These are phyloP conservation scores for Cavenderia fasciculata DNA, from an alignment of 78 protist species.

Conservation along the genomic window DNA sequence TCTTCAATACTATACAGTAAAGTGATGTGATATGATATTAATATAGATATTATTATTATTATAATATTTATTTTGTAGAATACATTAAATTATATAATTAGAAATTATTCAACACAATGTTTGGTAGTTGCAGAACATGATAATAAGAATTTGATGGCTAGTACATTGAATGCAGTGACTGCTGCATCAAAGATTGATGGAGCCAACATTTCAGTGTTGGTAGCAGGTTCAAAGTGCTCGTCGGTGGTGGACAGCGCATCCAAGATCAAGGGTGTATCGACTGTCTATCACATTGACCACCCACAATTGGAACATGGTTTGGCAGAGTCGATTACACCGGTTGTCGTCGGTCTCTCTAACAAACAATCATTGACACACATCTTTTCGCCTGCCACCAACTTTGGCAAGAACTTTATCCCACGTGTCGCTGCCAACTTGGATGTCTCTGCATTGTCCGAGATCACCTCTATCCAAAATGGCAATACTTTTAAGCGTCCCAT, in stretches of 20 bases:
- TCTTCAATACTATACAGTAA: too few relatives aligned
- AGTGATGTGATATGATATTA: too few relatives aligned
- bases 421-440: conserved; percentile 94
- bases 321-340: conserved; percentile 89
- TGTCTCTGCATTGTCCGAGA: conserved; percentile 87
- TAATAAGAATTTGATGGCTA: conserved; percentile 6
- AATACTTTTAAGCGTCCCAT: conserved; percentile 95
- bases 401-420: conserved; percentile 92
- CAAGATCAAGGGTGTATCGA: conserved; percentile 85
- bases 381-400: conserved; percentile 84
- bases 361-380: conserved; percentile 86
- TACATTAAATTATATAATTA: background rate
- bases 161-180: conserved; percentile 72
- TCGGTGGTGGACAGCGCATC: conserved; percentile 65
- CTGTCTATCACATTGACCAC: conserved; percentile 76
- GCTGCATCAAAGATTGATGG: conserved; percentile 67
- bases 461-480: conserved; percentile 78
- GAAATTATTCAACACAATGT: conserved; percentile 16
- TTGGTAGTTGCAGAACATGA: conserved; percentile 81
- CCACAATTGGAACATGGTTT: conserved; percentile 59
- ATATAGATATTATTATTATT: too few relatives aligned
- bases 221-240: conserved; percentile 44
- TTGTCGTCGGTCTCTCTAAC: conserved; percentile 48
- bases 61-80: background rate
- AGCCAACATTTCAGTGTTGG: conserved; percentile 17